These are phyloP conservation scores for Brassica carinata DNA, from an alignment of 345 rosid species.

Conservation along the genomic window DNA sequence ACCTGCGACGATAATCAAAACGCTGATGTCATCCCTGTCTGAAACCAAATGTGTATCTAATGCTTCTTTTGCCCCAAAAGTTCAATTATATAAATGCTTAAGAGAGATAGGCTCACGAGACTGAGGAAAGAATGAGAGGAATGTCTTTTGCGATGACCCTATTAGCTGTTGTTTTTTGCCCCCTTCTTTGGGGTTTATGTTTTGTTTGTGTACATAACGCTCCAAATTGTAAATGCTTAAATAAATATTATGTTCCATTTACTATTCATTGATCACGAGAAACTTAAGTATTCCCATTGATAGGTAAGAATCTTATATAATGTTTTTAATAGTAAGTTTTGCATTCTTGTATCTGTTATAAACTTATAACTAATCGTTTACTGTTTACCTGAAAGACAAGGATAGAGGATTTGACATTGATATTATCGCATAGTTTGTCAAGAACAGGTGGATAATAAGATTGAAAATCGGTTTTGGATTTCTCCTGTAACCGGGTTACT, in stretches of 20 bases:
- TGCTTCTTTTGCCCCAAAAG: background rate
- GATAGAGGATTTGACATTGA: too few species aligned
- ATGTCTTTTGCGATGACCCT: conserved; percentile 13
- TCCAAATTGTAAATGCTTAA: conserved; percentile 37
- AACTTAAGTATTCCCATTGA: background rate
- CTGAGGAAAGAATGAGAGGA: conserved; percentile 24
- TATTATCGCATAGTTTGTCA: too few species aligned
- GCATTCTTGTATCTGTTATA: too few species aligned
- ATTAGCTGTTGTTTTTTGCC: conserved; percentile 24
- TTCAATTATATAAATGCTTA: conserved; percentile 9
- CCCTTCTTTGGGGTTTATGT: conserved; percentile 29
- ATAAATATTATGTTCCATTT: conserved; percentile 7
- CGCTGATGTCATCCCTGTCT: conserved; percentile 83
- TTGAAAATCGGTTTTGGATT: too few species aligned
- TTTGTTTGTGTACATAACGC: conserved; percentile 31
- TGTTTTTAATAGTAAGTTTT: too few species aligned
- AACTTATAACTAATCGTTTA: too few species aligned
- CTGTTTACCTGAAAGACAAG: too few species aligned
- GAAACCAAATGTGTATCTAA: conserved; percentile 34
- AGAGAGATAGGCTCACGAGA: conserved; percentile 25
- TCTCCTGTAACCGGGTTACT: too few species aligned
- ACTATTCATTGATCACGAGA: background rate
- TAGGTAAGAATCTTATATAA: background rate
- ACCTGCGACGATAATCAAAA: conserved; percentile 80
- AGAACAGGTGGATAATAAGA: too few species aligned